These are phyloP conservation scores for Trametes cinnabarina DNA, from an alignment of 768 basidiomycete species.

Conservation along the genomic window DNA sequence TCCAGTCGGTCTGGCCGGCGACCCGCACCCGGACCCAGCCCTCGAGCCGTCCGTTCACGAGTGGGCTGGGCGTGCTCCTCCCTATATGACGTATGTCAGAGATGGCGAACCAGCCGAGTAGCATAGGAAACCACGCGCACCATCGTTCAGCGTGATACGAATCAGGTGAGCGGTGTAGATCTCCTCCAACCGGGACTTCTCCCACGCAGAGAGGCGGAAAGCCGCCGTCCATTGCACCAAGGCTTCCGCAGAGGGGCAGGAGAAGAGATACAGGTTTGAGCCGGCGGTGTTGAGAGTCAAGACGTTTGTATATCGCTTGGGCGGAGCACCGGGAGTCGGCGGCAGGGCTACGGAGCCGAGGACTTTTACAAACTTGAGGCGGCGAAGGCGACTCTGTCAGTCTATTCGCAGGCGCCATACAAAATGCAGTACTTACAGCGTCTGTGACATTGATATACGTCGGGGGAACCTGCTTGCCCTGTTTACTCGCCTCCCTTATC, in stretches of 20 bases:
- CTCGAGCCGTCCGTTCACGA: slow-evolving; percentile 75
- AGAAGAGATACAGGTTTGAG: slow-evolving; percentile 84
- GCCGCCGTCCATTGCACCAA: slow-evolving; percentile 91
- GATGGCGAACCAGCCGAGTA: not conserved
- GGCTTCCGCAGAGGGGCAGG: slow-evolving; percentile 68
- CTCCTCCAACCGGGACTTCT: slow-evolving; percentile 92
- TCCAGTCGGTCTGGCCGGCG: slow-evolving; percentile 98
- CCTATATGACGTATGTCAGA: slow-evolving; percentile 23
- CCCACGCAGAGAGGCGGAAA: slow-evolving; percentile 88
- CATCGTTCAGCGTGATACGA: slow-evolving; percentile 64
- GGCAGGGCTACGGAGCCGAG: slow-evolving; percentile 72
- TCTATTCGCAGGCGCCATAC: not conserved
- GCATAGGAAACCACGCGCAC: slow-evolving; percentile 26
- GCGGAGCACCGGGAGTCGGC: slow-evolving; percentile 45
- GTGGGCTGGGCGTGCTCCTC: slow-evolving; percentile 55
- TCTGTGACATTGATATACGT: slow-evolving; percentile 86
- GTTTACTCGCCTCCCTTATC: slow-evolving; percentile 78
- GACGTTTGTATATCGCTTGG: slow-evolving; percentile 69
- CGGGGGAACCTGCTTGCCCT: slow-evolving; percentile 82
- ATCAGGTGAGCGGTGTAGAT: slow-evolving; percentile 96
- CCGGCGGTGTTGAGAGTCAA: slow-evolving; percentile 94
- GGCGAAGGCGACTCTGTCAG: not conserved
- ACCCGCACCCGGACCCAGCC: slow-evolving; percentile 89
- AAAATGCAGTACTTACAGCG: slow-evolving; percentile 54
- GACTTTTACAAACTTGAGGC: slow-evolving; percentile 71